phyloP scores from a whole-genome alignment of 176 grass and related monocot genomes.

The Hordeum vulgare region DNA sequence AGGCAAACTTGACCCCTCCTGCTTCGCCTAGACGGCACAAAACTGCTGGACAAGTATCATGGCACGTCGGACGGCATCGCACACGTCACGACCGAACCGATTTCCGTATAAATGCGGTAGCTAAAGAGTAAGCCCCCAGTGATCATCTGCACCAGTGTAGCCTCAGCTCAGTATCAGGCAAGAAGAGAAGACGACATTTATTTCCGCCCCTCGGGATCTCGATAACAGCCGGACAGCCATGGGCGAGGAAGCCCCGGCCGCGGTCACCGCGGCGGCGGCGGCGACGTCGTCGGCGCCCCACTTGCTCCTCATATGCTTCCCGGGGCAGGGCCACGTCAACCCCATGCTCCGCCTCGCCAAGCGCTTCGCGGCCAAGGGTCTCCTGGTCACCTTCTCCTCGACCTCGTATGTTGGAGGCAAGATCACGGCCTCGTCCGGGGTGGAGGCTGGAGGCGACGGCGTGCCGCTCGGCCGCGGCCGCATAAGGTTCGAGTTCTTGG shows the following conservation, averaged over 20 bases:
- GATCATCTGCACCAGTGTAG: neutral
- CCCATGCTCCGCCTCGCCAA: slow-evolving; percentile 71
- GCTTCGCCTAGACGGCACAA: neutral
- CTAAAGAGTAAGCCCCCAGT: neutral
- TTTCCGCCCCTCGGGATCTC: neutral
- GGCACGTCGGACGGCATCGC: neutral
- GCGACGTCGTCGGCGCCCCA: slow-evolving; percentile 13
- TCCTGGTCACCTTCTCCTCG: slow-evolving; percentile 55
- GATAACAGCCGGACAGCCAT: neutral
- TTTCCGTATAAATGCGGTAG: neutral
- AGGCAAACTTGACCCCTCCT: neutral
- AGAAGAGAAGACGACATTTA: neutral
- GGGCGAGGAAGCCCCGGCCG: neutral
- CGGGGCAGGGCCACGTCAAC: slow-evolving; percentile 68
- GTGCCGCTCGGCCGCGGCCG: slow-evolving; percentile 31
- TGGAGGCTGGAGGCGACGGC: slow-evolving; percentile 11
- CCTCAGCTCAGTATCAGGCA: neutral
- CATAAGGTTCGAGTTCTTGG: slow-evolving; percentile 72
- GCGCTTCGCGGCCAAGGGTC: slow-evolving; percentile 58
- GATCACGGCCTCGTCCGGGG: slow-evolving; percentile 19
- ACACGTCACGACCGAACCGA: neutral
- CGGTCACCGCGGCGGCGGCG: neutral
- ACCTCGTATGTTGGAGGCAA: slow-evolving; percentile 27
- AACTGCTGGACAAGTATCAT: neutral
- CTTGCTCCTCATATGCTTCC: slow-evolving; percentile 54